phyloP scores from a whole-genome alignment of 345 rosid genomes.

The Crucihimalaya himalaica region DNA sequence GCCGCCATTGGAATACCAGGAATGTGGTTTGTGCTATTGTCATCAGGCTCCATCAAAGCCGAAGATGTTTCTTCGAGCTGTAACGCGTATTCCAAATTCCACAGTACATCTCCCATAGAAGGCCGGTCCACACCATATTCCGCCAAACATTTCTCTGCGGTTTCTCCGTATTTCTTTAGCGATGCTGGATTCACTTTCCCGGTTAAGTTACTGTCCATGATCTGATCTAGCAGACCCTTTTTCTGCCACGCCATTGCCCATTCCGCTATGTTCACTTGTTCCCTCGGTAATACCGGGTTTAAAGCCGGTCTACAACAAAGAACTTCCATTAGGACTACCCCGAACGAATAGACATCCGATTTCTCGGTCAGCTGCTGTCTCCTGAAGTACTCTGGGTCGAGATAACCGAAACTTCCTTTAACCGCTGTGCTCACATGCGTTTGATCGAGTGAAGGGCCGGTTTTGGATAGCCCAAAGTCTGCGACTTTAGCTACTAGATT shows the following conservation, averaged over 20 bases:
- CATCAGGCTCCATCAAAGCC: slow-evolving; percentile 90
- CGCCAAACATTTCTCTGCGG: slow-evolving; percentile 96
- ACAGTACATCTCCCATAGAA: slow-evolving; percentile 95
- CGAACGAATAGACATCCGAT: slow-evolving; percentile 96
- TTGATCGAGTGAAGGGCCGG: slow-evolving; percentile 90
- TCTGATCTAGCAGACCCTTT: slow-evolving; percentile 92
- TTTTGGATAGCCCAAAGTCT: slow-evolving; percentile 95
- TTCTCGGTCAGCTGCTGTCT: slow-evolving; percentile 97
- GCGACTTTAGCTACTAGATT: slow-evolving; percentile 95
- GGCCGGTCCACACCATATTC: slow-evolving; percentile 96
- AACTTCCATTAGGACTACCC: slow-evolving; percentile 97
- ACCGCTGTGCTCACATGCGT: slow-evolving; percentile 99
- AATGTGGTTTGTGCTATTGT: slow-evolving; percentile 94
- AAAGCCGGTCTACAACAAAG: slow-evolving; percentile 96
- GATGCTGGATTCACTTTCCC: slow-evolving; percentile 90
- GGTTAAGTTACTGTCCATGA: slow-evolving; percentile 81
- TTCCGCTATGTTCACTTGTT: slow-evolving; percentile 97
- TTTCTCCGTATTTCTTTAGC: slow-evolving; percentile 94
- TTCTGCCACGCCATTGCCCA: slow-evolving; percentile 99
- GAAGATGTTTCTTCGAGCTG: slow-evolving; percentile 93
- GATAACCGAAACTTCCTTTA: slow-evolving; percentile 99
- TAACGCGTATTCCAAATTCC: slow-evolving; percentile 95
- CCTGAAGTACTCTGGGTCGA: slow-evolving; percentile 97
- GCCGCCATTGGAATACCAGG: slow-evolving; percentile 82
- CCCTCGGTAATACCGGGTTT: slow-evolving; percentile 94